A percentile compares a stretch with the other conserved stretches of the same genome.
phyloP scores from a whole-genome alignment of 495 filamentous ascomycete species.

The Astrocystis sublimbata region DNA sequence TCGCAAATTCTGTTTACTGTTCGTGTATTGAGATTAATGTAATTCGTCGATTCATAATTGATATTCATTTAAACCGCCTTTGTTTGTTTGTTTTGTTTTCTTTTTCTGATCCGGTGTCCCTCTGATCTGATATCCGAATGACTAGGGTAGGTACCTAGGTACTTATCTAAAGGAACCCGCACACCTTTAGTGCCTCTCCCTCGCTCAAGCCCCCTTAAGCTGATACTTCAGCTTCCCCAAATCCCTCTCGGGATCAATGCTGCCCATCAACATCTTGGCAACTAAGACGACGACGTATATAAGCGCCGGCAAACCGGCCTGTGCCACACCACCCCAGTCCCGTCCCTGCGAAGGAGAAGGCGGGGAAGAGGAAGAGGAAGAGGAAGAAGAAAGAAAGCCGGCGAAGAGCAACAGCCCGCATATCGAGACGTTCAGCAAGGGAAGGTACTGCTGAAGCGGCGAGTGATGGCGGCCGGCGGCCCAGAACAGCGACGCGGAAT shows the following conservation, averaged over 20 bases:
- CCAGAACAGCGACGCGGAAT: slow-evolving; percentile 8
- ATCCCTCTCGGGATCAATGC: slow-evolving; percentile 57
- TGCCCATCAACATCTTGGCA: slow-evolving; percentile 54
- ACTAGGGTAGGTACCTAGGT: too few relatives aligned
- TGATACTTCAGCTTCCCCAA: slow-evolving; percentile 55
- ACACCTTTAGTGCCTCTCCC: too few relatives aligned
- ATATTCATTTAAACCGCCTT: too few relatives aligned
- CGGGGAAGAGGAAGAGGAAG: slow-evolving; percentile 4
- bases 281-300: slow-evolving; percentile 50
- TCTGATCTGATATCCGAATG: too few relatives aligned
- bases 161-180: not conserved
- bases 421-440: slow-evolving; percentile 50
- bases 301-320: slow-evolving; percentile 43
- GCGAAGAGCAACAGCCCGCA: slow-evolving; percentile 38
- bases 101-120: too few relatives aligned
- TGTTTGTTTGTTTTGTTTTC: too few relatives aligned
- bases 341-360: slow-evolving; percentile 11
- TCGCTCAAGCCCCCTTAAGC: slow-evolving; percentile 63
- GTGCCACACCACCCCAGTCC: slow-evolving; percentile 23
- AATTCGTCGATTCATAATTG: too few relatives aligned
- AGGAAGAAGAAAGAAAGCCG: slow-evolving; percentile 30
- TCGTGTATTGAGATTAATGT: too few relatives aligned
- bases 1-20: too few relatives aligned
- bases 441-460: slow-evolving; percentile 48
- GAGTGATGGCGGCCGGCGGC: slow-evolving; percentile 18